Base-by-base conservation (phyloP, 805 yeast species). In the Cyberlindnera meyerae region DNA sequence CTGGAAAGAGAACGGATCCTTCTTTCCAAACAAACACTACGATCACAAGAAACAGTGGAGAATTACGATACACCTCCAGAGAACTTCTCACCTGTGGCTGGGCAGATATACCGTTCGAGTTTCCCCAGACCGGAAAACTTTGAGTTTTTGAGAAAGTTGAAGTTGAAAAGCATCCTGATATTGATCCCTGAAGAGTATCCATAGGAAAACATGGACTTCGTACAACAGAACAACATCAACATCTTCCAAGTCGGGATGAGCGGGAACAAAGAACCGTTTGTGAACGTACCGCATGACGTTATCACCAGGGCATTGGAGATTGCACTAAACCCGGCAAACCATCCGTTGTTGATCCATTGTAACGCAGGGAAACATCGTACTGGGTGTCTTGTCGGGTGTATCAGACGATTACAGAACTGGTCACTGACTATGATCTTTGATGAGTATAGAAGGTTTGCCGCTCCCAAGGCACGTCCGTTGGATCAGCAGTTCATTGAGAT, bases 281-380 rank as follows among this genome's bases (percentile, higher is more conserved):
- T 86, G 29, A 81, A 83, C 50, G 78, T 78, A 24, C 73, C 80
- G 7, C 70, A 71, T 4, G 80, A 78, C 24, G 66, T 82, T 26
- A 76, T 93, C 21, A 82, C 89, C 1, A 75, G 77, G 41, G 96
- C 97, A 0, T 65, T 90, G 45, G 79, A 81, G 54, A 82, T 88
- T 24, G 85, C 87, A 11, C 58, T 87, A 12, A 71, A 93, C 52
- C 96, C 97, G 0, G 78, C 58, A 16, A 90, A 93, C 60, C 97
- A 88, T 40, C 98, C 98, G 2, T 67, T 93, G 11, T 65, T 93
- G 45, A 85, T 93, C 29, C 98, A 93, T 60, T 93, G 98, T 62
- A 93, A 93, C 62, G 67, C 96, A 41, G 98, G 98, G 9, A 93
- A 90, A 58, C 98, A 93, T 59, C 71, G 98, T 49, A 93, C 98